Conservation (phyloP, 2,329 filamentous ascomycete species). For the Pseudogymnoascus sp. region DNA sequence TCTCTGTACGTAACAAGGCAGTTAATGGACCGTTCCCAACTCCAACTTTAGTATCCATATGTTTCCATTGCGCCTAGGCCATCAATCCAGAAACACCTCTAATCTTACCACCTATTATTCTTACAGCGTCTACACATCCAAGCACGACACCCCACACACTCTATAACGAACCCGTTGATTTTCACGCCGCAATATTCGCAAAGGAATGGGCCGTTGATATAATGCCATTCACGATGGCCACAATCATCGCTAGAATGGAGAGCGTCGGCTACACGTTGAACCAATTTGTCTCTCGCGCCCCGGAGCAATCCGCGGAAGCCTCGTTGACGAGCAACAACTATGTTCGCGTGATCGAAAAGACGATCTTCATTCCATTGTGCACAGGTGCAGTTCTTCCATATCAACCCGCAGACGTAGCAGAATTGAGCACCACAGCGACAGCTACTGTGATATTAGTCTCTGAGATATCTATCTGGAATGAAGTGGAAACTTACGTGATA, state of each 20-base stretch:
- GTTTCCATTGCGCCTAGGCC: background rate
- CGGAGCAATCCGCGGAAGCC: background rate
- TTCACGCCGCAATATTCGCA: background rate
- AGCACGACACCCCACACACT: background rate
- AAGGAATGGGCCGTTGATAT: background rate
- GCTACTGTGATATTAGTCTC: constrained; percentile 22
- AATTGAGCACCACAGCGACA: constrained; percentile 41
- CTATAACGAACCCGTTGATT: background rate
- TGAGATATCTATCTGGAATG: background rate
- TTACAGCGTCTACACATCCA: background rate
- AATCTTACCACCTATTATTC: background rate
- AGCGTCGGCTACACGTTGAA: too few species aligned
- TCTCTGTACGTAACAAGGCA: background rate
- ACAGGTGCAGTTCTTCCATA: constrained; percentile 36
- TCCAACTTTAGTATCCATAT: background rate
- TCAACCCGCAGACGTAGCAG: constrained; percentile 39
- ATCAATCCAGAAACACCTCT: background rate
- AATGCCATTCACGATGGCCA: background rate
- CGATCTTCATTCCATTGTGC: constrained; percentile 32
- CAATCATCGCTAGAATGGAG: background rate
- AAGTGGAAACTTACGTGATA: constrained; percentile 41
- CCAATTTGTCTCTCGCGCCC: background rate
- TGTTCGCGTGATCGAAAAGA: constrained; percentile 28
- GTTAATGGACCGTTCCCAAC: background rate
- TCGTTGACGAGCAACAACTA: constrained; percentile 26